Evolutionary conservation across 305 asterid genomes (phyloP), one percentile per base, ranked within the genome.

Genomic region (Fraxinus dipetala): DNA sequence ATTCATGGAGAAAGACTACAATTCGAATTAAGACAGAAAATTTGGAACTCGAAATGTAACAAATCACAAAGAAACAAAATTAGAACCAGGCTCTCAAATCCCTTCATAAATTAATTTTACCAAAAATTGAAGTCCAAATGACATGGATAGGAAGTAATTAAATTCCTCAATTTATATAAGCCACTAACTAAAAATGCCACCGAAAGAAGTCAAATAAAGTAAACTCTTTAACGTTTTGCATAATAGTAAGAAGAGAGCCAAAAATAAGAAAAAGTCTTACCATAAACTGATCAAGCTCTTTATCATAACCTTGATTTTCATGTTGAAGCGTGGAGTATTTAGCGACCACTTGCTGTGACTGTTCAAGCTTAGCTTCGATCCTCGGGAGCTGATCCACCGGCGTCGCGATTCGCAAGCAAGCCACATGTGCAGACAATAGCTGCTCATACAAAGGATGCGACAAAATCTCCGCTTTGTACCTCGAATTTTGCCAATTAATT

Each of bases 301-400:
- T 82, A 38, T 89, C 86, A 16, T 74, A 83, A 20, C 72, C 82
- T 13, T 78, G 83, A 82, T 80, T 86, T 18, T 87, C 90, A 28
- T 86, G 85, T 22, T 85, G 87, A 78, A 90, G 85, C 0, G 86
- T 76, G 1, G 89, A 83, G 81, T 90, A 90, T 22, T 88, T 89
- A 0, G 88, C 87, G 2, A 85, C 84, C 32, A 90, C 90, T 59
- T 90, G 87, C 77, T 88, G 90, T 28, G 90, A 83, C 85, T 89
- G 91, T 2, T 90, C 85, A 8, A 90, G 86, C 83, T 88, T 90
- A 10, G 89, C 89, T 48, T 89, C 92, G 11, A 89, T 89, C 76
- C 90, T 84, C 7, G 91, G 89, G 85, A 90, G 88, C 88, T 90
- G 93, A 85, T 90, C 91, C 32, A 90, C 93, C 6, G 90, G 93